These are phyloP conservation scores for Colletotrichum endophyticum DNA, from an alignment of 2,329 filamentous ascomycete species.

Conservation along the genomic window DNA sequence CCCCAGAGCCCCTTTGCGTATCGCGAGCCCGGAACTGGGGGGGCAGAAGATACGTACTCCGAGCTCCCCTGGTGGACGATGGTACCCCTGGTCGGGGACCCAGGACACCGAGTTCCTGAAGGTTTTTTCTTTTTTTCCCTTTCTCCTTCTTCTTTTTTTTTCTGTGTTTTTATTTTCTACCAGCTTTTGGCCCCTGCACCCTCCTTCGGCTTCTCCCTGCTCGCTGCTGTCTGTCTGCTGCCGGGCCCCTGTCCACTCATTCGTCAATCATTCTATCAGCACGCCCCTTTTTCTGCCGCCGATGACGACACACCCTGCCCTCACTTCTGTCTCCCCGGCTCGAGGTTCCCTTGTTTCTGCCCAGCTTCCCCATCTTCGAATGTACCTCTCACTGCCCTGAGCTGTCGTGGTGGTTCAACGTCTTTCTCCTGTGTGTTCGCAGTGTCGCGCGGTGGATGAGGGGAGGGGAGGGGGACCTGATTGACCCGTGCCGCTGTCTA, in stretches of 20 bases:
- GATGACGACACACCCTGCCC: background rate
- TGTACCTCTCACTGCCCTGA: background rate
- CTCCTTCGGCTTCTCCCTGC: conserved; percentile 3
- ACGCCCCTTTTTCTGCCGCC: background rate
- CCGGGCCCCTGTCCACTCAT: background rate
- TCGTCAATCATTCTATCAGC: background rate
- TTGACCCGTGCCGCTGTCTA: background rate
- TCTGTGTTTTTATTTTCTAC: background rate
- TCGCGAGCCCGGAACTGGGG: background rate
- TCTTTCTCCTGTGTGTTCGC: background rate
- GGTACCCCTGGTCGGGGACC: background rate
- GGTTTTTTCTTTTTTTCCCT: background rate
- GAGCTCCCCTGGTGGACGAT: background rate
- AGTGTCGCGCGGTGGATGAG: background rate
- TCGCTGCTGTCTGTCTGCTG: background rate
- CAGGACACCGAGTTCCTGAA: background rate
- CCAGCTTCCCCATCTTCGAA: background rate
- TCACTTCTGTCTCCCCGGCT: background rate
- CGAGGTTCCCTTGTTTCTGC: conserved; percentile 3
- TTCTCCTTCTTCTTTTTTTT: background rate
- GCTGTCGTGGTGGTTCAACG: background rate
- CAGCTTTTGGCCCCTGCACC: background rate
- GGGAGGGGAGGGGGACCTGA: background rate
- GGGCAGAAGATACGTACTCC: background rate
- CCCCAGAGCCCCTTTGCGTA: background rate